Base-by-base conservation (phyloP, 371 early-diverging fungal genomes). In the Mortierella sp. region DNA sequence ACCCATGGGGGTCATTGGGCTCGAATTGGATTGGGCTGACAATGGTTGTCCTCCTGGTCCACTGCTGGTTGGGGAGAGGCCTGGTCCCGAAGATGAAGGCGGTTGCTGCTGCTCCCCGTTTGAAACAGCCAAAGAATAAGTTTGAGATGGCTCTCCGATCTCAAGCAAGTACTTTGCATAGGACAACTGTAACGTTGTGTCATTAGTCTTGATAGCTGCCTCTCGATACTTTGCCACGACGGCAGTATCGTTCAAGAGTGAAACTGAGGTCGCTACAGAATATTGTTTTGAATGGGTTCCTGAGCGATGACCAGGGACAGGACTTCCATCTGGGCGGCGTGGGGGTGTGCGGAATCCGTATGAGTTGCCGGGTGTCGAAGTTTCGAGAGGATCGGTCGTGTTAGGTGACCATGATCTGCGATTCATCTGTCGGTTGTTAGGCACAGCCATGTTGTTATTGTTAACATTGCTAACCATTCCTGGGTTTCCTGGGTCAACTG, bases 81-180 rank as follows among this genome's bases (percentile, higher is more conserved):
- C 22, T 20, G 59, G 32, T 60, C 37, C 60, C 6, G 60, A 60
- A 22, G 60, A 60, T 10, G 39, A 10, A 37, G 67, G 26, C 14
- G 60, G n/a, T 0, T 62, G 61, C 20, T 61, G 62, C 40, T 26
- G 45, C 3, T 64, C n/a, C 30, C 55, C 60, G 5, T 6, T 35
- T 4, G 49, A 3, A 10, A 8, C 20, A 18, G 37, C 60, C 20
- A 24, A 32, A 37, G 60, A 30, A n/a, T 22, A 60, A 4, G 37
- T 20, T n/a, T 60, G 64, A 4, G 47, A 52, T 10, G 67, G 30
- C 0, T 79, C 76, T 0, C 84, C 80, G 52, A 91, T 86, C 49
- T 88, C 86, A 20, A 94, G 68, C 68, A 94, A 83, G 72, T 92
- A 94, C 84, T 92, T 91, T 11, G 93, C 93, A 75, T 91, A 94